Base-by-base conservation (phyloP, 306 rosid species). In the Prunus dulcis region DNA sequence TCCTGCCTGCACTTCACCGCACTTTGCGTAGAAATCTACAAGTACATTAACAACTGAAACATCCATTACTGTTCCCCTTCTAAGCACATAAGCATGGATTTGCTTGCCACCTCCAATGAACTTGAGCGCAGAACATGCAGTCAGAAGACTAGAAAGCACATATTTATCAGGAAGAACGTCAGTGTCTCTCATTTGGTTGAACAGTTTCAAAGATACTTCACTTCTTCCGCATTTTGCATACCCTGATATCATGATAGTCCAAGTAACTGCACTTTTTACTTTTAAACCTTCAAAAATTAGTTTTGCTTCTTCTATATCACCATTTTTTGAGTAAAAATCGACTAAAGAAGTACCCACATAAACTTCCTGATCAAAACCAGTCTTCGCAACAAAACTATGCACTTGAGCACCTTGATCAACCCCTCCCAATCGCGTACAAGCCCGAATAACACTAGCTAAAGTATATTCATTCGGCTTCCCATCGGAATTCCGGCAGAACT, bases 261-360 rank as follows among this genome's bases (percentile, higher is more conserved):
- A 94, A 20, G 98, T 91, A 67, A 90, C 86, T 3, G 85, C 76
- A 62, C 84, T 90, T 76, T 82, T 94, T 18, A 80, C 82, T 7
- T 66, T 73, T 50, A 91, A 77, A 25, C 81, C 80, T 80, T 92
- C 88, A 81, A 94, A 94, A 72, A 88, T 72, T 82, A 86, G 77
- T 75, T 82, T 87, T 41, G 97, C 94, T 62, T 82, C 93, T 67
- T 81, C 90, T 27, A 91, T 76, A 78, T 67, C 64, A 12, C 94
- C 88, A 68, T 76, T 80, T 49, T 91, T 94, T 0, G 90, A 71
- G 6, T 91, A 94, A 76, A 91, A 91, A 62, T 87, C 91, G 82
- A 94, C 75, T 84, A 94, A 78, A 73, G 97, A 88, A 23, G 98
- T 94, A 32, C 88, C 92, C 72, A 94, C 98, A 81, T 90, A 93